These are phyloP conservation scores for Sodiomyces alkalinus DNA, from an alignment of 2,329 filamentous ascomycete genomes.

Conservation along the genomic window DNA sequence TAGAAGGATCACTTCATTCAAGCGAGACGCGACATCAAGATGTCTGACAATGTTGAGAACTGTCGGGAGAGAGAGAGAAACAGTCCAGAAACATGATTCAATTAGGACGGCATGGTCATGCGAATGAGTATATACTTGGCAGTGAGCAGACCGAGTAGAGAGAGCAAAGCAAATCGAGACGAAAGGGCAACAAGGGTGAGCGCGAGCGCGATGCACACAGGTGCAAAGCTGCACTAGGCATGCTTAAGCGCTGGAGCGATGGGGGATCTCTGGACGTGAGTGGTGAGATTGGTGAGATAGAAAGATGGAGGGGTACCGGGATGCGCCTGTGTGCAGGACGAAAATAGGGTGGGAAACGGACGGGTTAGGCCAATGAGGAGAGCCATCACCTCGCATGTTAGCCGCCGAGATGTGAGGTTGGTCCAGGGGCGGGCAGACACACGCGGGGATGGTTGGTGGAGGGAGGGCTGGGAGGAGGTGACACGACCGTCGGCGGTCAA, in stretches of 20 bases:
- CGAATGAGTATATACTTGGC: conserved; percentile 7
- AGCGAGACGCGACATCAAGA: too few species aligned
- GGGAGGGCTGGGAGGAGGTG: too few species aligned
- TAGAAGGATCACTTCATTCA: too few species aligned
- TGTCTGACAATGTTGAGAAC: too few species aligned
- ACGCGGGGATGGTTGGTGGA: conserved; percentile 7
- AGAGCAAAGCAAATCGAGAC: too few species aligned
- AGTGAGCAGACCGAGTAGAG: too few species aligned
- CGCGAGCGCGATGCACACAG: neutral
- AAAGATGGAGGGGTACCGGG: too few species aligned
- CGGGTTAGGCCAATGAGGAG: conserved; percentile 13
- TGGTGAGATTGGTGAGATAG: conserved; percentile 6
- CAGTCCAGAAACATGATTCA: too few species aligned
- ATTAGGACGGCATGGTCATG: too few species aligned
- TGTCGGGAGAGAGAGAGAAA: too few species aligned
- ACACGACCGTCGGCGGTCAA: too few species aligned
- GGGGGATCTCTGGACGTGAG: conserved; percentile 4
- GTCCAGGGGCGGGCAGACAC: conserved; percentile 4
- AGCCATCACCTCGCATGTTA: conserved; percentile 17
- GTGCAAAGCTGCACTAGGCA: neutral
- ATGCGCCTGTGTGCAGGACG: conserved; percentile 3
- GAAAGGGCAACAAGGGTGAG: neutral
- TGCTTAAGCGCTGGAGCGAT: conserved; percentile 7
- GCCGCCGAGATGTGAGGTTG: conserved; percentile 8
- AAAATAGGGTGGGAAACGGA: conserved; percentile 7